A percentile compares a stretch with the other conserved stretches of the same genome.
Conservation (phyloP, 345 rosid genomes). For the Eucalyptus rudis region DNA sequence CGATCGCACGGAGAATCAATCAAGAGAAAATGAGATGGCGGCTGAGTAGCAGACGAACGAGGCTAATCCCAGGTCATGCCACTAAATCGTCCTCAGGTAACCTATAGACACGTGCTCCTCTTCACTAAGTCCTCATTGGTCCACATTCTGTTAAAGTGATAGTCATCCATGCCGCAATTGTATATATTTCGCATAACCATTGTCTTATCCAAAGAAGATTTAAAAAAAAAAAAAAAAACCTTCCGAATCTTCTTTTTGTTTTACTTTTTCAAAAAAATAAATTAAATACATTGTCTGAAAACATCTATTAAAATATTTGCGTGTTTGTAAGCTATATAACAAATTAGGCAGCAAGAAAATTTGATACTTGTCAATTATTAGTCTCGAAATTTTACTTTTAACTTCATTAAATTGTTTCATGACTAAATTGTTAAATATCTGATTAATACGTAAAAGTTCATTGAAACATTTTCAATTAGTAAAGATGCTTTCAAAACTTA, state of each 20-base stretch:
- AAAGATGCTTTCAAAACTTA: neutral
- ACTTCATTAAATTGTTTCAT: neutral
- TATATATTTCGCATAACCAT: neutral
- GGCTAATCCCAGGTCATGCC: neutral
- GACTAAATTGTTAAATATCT: too few relatives aligned
- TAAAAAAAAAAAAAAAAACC: neutral
- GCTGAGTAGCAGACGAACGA: neutral
- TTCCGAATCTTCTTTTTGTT: neutral
- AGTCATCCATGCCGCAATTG: neutral
- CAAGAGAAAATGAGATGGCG: neutral
- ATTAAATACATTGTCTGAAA: neutral
- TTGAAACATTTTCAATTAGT: neutral
- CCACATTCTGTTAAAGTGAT: neutral
- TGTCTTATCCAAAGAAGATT: neutral
- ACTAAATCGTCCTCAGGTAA: neutral
- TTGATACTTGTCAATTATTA: neutral
- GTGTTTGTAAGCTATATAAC: neutral
- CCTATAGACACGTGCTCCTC: neutral
- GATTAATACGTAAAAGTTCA: neutral
- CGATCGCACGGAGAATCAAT: neutral
- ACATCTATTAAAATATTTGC: neutral
- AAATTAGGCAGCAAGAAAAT: neutral
- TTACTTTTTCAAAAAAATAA: neutral
- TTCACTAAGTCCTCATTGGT: neutral
- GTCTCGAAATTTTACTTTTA: too few relatives aligned